Base-by-base conservation (phyloP, 2,329 filamentous ascomycete genomes). In the Ceratocystiopsis brevicomis region DNA sequence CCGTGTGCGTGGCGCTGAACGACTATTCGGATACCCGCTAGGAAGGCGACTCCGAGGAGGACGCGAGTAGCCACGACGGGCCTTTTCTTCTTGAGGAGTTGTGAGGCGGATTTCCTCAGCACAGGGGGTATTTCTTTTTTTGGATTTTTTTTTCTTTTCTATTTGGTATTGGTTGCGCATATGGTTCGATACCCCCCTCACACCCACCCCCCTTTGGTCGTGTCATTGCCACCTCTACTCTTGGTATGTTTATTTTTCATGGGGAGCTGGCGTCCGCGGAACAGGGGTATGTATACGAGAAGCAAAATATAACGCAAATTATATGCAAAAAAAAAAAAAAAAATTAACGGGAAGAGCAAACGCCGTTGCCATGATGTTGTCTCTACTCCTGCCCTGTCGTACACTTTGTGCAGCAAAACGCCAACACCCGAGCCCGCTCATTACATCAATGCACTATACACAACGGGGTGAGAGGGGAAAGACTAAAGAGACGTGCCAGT, bases 1-100 rank as follows among this genome's bases (percentile, higher is more conserved):
- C 86, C 4, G 85, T 94, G 0, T 94, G 87, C 56, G 87, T 95
- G 35, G 87, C 87, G 14, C 65, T 95, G 50, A 95, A 95, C 58
- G 87, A 95, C 57, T 85, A 85, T 57, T 76, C 72, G 13, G 72
- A 76, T 58, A 63, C 69, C 33, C 63, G 69, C 17, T 60, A 41
- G 4, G 33, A 34, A 11, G 33, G 4, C 10, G 25, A 30, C 2
- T 30, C 25, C 25, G 25, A 30, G 2, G 25, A 30, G 4, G 10
- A 11, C 25, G 25, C 10, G 25, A 9, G 6, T 10, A 30, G 25
- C 25, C 5, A 30, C 25, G 25, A 30, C 6, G 6, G 19, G 19
- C 33, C 33, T 30, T 30, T 30, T 30, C 6, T 30, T 30, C 6
- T 30, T n/a, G n/a, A n/a, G 25, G 25, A 30, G 25, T 30, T 30